These are phyloP conservation scores for Phytophthora idaei DNA, from an alignment of 352 stramenopile species.

Conservation along the genomic window DNA sequence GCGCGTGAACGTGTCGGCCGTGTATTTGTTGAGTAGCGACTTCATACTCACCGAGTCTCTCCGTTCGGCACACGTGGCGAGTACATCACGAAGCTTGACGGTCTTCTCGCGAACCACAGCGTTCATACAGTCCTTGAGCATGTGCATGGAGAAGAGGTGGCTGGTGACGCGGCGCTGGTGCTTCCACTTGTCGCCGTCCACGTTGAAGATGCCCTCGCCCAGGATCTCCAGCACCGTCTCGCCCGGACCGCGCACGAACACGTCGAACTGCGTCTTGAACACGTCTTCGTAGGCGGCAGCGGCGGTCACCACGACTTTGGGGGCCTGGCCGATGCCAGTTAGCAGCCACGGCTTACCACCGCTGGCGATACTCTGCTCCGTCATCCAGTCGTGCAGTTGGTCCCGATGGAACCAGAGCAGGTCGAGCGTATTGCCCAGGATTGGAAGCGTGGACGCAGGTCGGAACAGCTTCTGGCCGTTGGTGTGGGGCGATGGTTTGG, in stretches of 20 bases:
- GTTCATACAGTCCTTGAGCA: constrained; percentile 53
- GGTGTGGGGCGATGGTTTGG: neutral
- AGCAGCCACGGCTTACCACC: constrained; percentile 41
- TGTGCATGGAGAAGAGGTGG: constrained; percentile 82
- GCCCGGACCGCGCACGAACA: constrained; percentile 57
- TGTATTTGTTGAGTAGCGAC: constrained; percentile 51
- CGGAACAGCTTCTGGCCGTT: constrained; percentile 18
- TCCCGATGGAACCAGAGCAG: constrained; percentile 49
- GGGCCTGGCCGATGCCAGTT: constrained; percentile 38
- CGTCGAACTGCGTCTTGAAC: constrained; percentile 50
- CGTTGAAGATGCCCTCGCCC: constrained; percentile 66
- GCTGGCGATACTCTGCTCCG: constrained; percentile 42
- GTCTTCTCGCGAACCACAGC: constrained; percentile 48
- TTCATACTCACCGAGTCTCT: constrained; percentile 42
- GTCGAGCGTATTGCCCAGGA: constrained; percentile 57
- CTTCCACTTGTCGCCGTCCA: constrained; percentile 65
- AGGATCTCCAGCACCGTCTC: constrained; percentile 53
- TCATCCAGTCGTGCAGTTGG: constrained; percentile 59
- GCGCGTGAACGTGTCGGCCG: constrained; percentile 60
- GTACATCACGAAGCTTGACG: constrained; percentile 39
- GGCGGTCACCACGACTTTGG: constrained; percentile 39
- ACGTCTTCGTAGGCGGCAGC: constrained; percentile 49
- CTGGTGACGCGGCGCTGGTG: constrained; percentile 78
- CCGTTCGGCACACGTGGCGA: constrained; percentile 31
- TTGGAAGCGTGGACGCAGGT: constrained; percentile 39